Evolutionary conservation across 305 asterid genomes (phyloP).

Genomic region (Andrographis paniculata): DNA sequence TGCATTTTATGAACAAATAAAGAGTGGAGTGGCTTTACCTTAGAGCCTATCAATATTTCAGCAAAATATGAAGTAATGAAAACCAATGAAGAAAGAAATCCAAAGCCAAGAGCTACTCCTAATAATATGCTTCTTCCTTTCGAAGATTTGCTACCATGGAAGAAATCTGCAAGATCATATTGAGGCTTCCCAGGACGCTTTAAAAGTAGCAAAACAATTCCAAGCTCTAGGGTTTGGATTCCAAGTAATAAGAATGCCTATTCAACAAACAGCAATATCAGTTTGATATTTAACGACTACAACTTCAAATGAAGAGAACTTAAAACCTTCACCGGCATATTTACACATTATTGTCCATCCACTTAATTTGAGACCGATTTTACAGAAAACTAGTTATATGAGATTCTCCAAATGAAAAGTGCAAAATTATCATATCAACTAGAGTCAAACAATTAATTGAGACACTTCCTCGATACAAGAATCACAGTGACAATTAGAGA

Average conservation of each 20-base stretch:
- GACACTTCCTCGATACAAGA: too few species aligned
- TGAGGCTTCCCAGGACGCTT: conserved; percentile 45
- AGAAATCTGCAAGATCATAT: conserved; percentile 42
- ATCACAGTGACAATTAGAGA: too few species aligned
- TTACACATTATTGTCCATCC: background rate
- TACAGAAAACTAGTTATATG: too few species aligned
- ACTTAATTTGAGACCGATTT: too few species aligned
- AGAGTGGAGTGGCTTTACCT: conserved; percentile 42
- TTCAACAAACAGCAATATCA: conserved; percentile 15
- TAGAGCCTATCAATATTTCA: conserved; percentile 37
- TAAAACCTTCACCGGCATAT: background rate
- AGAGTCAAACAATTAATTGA: too few species aligned
- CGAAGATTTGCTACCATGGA: conserved; percentile 28
- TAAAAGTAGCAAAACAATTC: conserved; percentile 46
- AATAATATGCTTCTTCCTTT: conserved; percentile 55
- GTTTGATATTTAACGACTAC: conserved; percentile 1
- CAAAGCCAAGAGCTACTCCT: conserved; percentile 47
- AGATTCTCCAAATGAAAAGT: too few species aligned
- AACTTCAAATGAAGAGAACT: conserved; percentile 6
- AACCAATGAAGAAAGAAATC: conserved; percentile 46
- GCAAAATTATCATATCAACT: too few species aligned
- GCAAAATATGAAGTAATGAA: conserved; percentile 46
- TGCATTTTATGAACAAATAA: background rate
- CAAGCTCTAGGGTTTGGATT: conserved; percentile 56
- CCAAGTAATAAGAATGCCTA: conserved; percentile 56